Conservation (phyloP, 805 yeast species). For the Cyberlindnera misumaiensis region DNA sequence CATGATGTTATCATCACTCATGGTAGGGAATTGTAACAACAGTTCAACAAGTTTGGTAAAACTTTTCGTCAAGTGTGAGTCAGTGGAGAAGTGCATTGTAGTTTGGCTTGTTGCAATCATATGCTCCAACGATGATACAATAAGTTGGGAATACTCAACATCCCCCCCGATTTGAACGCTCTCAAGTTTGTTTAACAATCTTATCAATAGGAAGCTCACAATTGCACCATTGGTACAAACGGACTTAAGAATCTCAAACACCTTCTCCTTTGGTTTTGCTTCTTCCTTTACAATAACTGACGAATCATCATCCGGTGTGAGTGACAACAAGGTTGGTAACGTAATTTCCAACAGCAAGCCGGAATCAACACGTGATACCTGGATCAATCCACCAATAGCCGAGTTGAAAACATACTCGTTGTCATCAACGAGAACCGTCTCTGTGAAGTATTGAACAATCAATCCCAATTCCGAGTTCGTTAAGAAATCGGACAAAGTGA, state of each 20-base stretch:
- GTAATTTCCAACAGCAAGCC: conserved; percentile 42
- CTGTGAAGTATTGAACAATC: conserved; percentile 59
- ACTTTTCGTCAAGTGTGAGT: conserved; percentile 11
- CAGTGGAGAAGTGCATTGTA: conserved; percentile 16
- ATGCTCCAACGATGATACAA: conserved; percentile 16
- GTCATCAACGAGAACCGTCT: conserved; percentile 45
- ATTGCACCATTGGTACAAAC: conserved; percentile 27
- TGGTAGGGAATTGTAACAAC: conserved; percentile 10
- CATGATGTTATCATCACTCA: conserved; percentile 12
- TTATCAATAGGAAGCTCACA: conserved; percentile 31
- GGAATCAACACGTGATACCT: conserved; percentile 31
- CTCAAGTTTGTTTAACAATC: conserved; percentile 29
- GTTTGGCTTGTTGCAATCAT: conserved; percentile 19
- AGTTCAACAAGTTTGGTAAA: conserved; percentile 12
- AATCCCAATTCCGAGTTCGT: conserved; percentile 49
- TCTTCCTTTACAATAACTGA: conserved; percentile 20
- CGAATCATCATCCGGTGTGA: conserved; percentile 40
- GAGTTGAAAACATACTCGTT: conserved; percentile 47
- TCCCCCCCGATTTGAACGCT: conserved; percentile 9
- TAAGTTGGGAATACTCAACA: conserved; percentile 10
- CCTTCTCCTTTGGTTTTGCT: conserved; percentile 20
- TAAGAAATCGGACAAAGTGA: conserved; percentile 44
- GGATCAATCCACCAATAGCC: conserved; percentile 47
- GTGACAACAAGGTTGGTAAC: conserved; percentile 43
- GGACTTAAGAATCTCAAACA: conserved; percentile 19